Evolutionary conservation across 139 green algal genomes (phyloP).

Genomic region (Asterochloris erici): DNA sequence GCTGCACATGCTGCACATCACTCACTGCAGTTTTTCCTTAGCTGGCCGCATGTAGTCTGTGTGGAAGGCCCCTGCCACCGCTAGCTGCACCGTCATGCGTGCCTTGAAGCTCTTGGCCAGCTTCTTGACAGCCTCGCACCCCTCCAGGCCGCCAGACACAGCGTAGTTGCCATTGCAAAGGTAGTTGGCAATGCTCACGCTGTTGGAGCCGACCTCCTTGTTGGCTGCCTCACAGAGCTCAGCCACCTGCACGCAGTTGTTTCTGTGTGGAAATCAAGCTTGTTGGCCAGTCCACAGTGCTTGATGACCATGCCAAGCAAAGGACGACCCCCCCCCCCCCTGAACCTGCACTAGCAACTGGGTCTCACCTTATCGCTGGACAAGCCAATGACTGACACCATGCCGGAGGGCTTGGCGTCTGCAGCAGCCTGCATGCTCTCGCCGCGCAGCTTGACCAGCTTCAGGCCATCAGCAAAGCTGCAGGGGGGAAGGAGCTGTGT

Average conservation of each 20-base stretch:
- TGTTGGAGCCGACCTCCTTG: constrained; percentile 59
- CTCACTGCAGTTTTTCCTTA: constrained; percentile 69
- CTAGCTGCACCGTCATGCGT: constrained; percentile 83
- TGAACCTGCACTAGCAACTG: too few relatives aligned
- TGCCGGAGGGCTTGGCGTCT: constrained; percentile 80
- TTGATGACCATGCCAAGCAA: neutral
- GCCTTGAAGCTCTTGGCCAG: constrained; percentile 86
- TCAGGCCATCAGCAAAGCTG: constrained; percentile 93
- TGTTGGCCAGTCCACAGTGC: neutral
- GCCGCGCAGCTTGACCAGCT: constrained; percentile 92
- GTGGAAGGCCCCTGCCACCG: constrained; percentile 98
- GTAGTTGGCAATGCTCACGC: constrained; percentile 96
- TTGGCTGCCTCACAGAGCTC: constrained; percentile 87
- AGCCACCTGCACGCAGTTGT: constrained; percentile 29
- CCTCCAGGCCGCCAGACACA: constrained; percentile 84
- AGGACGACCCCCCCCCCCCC: too few relatives aligned
- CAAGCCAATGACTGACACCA: constrained; percentile 96
- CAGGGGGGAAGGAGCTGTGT: neutral
- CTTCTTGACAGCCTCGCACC: constrained; percentile 78
- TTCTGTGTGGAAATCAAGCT: neutral
- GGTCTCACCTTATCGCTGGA: constrained; percentile 74
- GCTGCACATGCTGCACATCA: neutral
- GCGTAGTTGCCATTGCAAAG: constrained; percentile 98
- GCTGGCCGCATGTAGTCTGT: constrained; percentile 93
- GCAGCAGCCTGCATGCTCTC: constrained; percentile 97